A percentile compares a stretch with the other conserved stretches of the same genome.
Conservation (phyloP, 1,284 basidiomycete genomes). For the Ganoderma sp. region DNA sequence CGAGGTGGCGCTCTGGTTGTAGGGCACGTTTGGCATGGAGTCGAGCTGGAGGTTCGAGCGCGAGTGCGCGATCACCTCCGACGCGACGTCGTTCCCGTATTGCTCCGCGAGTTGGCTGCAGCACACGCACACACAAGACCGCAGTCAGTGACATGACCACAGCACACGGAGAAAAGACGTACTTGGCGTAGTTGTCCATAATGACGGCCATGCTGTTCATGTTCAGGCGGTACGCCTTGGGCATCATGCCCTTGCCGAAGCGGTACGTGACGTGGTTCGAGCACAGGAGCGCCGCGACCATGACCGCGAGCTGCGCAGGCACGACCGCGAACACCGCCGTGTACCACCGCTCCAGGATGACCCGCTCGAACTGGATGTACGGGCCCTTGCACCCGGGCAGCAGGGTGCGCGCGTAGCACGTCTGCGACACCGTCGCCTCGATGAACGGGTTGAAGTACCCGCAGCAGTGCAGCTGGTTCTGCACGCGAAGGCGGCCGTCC, state of each 20-base stretch:
- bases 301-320: conserved; percentile 56
- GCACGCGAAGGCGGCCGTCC: conserved; percentile 56
- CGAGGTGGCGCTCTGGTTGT: conserved; percentile 33
- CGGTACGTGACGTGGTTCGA: conserved; percentile 70
- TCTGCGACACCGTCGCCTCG: conserved; percentile 60
- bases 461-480: conserved; percentile 65
- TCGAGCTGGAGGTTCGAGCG: conserved; percentile 46
- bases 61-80: conserved; percentile 48
- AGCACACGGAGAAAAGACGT: conserved; percentile 31
- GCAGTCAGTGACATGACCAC: conserved; percentile 2
- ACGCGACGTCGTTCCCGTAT: conserved; percentile 51
- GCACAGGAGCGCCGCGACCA: conserved; percentile 58
- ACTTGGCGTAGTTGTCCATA: conserved; percentile 69
- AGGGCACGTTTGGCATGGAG: conserved; percentile 41
- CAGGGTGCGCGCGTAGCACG: conserved; percentile 62
- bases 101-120: conserved; percentile 52
- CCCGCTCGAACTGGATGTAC: conserved; percentile 56
- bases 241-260: conserved; percentile 71
- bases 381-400: conserved; percentile 64
- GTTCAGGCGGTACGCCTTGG: conserved; percentile 65
- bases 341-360: conserved; percentile 60
- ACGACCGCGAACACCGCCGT: conserved; percentile 59
- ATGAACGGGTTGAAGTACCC: conserved; percentile 66
- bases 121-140: background rate
- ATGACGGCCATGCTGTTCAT: conserved; percentile 63